Base-by-base conservation (phyloP, 1,139 yeast species). In the Candida mesenterica region DNA sequence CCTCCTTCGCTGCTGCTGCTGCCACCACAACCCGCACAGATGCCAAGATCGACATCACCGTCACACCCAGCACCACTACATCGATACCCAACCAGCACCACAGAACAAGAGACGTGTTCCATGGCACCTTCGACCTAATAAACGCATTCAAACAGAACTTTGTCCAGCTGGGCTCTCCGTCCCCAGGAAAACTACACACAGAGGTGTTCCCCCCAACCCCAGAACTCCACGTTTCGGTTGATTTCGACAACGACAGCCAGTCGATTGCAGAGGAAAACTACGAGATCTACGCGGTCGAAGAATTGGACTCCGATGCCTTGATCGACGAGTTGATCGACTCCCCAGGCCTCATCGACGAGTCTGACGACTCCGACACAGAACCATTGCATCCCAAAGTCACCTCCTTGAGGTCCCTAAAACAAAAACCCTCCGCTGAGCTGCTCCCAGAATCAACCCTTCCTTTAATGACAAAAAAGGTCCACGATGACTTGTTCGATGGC, bases 321-420 rank as follows among this genome's bases (percentile, higher is more conserved):
- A 34, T 38, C 13, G 38, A 38, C n/a, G 34, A 32, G 16, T 27
- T 38, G 13, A 32, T 34, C n/a, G 40, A 37, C 9, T 32, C 40
- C 12, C 24, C 13, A 18, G 40, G 40, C 4, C 20, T 37, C 13
- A 18, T 31, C 12, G 33, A 34, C 8, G 38, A 34, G 2, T 30
- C 34, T 9, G 34, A 26, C 17, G 24, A 14, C 14, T 12, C n/a
- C 4, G 33, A 23, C 14, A 13, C 15, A 4, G 17, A 25, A 12
- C 17, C 15, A 15, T 13, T 15, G 5, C 9, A 4, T 13, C 28
- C 17, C 12, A 19, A 9, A 19, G 5, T 13, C 5, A 13, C 15
- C 28, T 9, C 22, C 6, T 6, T 19, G 6, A 25, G 10, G 5
- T 8, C 17, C 8, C 10, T 25, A 13, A 25, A 5, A 5, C 17